These are phyloP conservation scores for Rachicladosporium sp. DNA, from an alignment of 2,329 filamentous ascomycete genomes.

Conservation along the genomic window DNA sequence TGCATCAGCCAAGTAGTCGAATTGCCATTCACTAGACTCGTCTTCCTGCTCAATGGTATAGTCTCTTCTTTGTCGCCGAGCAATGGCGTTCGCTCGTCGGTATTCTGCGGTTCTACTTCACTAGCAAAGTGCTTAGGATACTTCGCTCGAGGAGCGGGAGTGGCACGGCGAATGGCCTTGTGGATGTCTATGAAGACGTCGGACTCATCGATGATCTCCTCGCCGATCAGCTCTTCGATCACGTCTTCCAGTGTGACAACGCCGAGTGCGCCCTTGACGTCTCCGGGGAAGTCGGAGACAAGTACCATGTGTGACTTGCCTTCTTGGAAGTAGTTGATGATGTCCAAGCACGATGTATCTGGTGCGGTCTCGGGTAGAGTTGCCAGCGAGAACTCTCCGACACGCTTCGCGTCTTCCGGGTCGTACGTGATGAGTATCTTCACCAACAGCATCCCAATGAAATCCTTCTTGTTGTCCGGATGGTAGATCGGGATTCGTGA, in stretches of 20 bases:
- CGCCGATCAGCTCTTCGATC: conserved; percentile 95
- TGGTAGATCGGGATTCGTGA: conserved; percentile 92
- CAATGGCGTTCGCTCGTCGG: conserved; percentile 18
- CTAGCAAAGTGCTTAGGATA: conserved; percentile 16
- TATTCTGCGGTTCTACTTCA: conserved; percentile 10
- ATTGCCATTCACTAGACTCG: conserved; percentile 24
- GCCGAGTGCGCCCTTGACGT: conserved; percentile 77
- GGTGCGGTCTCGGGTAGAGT: conserved; percentile 90
- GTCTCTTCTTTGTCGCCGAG: conserved; percentile 14
- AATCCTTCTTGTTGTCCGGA: conserved; percentile 70
- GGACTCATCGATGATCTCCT: conserved; percentile 98
- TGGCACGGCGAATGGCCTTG: conserved; percentile 85
- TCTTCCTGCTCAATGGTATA: conserved; percentile 12
- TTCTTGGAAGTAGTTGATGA: conserved; percentile 99
- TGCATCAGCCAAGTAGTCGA: conserved; percentile 32
- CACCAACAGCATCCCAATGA: conserved; percentile 93
- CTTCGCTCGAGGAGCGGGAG: conserved; percentile 65
- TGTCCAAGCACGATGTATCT: conserved; percentile 92
- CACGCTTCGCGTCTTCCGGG: conserved; percentile 76
- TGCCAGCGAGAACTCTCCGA: conserved; percentile 82
- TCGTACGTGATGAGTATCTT: conserved; percentile 99
- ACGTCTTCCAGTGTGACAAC: conserved; percentile 96
- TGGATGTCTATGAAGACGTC: conserved; percentile 97
- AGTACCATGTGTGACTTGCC: conserved; percentile 98
- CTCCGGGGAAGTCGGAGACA: conserved; percentile 82